Conservation (phyloP, 2,329 filamentous ascomycete genomes). For the Scytalidium sp. region DNA sequence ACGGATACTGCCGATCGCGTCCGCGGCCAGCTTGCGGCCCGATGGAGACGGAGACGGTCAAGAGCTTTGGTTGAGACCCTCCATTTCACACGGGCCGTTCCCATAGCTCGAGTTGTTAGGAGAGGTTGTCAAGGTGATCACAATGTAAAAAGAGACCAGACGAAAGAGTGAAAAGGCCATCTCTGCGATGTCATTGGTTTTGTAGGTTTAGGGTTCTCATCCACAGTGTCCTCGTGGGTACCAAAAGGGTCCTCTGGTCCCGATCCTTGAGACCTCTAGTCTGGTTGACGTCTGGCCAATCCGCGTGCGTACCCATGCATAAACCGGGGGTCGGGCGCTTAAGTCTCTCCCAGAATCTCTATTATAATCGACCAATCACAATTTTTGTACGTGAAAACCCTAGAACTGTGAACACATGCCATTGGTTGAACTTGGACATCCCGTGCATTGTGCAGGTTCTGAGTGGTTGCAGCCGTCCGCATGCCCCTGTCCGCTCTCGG, state of each 20-base stretch:
- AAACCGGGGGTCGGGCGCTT: conserved; percentile 16
- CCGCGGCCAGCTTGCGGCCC: not conserved
- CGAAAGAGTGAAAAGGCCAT: conserved; percentile 3
- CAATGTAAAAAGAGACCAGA: conserved; percentile 8
- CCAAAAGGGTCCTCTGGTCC: conserved; percentile 10
- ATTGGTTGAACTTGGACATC: not conserved
- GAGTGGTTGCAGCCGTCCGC: not conserved
- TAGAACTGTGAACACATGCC: not conserved
- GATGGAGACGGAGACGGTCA: not conserved
- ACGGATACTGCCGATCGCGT: not conserved
- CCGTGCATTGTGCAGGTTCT: not conserved
- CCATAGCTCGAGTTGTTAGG: conserved; percentile 4
- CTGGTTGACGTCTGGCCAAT: conserved; percentile 17
- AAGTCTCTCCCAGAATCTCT: conserved; percentile 9
- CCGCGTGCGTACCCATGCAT: conserved; percentile 6
- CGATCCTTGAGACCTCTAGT: conserved; percentile 7
- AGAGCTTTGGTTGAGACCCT: not conserved
- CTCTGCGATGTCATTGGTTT: conserved; percentile 11
- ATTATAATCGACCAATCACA: conserved; percentile 17
- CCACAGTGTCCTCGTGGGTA: not conserved
- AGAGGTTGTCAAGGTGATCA: conserved; percentile 1
- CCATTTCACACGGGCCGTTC: conserved; percentile 12
- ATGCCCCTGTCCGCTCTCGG: not conserved
- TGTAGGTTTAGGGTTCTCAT: conserved; percentile 6
- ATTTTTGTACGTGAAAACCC: not conserved